Conservation (phyloP, 2,329 filamentous ascomycete species). For the Raffaelea arxii region DNA sequence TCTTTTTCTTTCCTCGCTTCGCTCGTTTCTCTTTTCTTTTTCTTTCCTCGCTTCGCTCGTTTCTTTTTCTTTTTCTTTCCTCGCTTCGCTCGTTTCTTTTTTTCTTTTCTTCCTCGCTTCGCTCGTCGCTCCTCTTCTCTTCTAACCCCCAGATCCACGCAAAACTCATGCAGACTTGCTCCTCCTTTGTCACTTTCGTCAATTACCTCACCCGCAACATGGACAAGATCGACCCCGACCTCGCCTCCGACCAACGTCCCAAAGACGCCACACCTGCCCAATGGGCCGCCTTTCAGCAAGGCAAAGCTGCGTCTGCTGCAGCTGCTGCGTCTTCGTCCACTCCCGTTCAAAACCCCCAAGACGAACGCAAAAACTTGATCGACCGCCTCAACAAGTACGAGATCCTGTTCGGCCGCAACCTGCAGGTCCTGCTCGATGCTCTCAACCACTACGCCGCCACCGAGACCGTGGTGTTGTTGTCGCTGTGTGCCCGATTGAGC, state of each 20-base stretch:
- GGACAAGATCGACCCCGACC: slow-evolving; percentile 71
- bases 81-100: background rate
- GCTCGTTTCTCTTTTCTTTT: too few relatives aligned
- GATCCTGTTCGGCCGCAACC: slow-evolving; percentile 79
- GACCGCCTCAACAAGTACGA: slow-evolving; percentile 90
- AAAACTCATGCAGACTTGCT: slow-evolving; percentile 93
- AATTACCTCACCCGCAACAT: slow-evolving; percentile 78
- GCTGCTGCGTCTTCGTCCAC: too few relatives aligned
- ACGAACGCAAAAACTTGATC: slow-evolving; percentile 43
- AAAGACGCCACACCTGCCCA: slow-evolving; percentile 50
- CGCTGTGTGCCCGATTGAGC: slow-evolving; percentile 73
- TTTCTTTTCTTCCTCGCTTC: background rate
- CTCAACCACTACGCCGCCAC: slow-evolving; percentile 96
- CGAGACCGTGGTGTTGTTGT: slow-evolving; percentile 88
- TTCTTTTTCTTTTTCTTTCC: too few relatives aligned
- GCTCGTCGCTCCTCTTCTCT: background rate
- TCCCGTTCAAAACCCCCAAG: slow-evolving; percentile 25
- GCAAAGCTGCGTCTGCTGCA: slow-evolving; percentile 25
- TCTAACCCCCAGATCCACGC: slow-evolving; percentile 69
- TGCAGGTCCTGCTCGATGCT: slow-evolving; percentile 89
- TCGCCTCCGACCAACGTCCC: slow-evolving; percentile 49
- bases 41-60: background rate
- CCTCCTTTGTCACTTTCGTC: slow-evolving; percentile 85
- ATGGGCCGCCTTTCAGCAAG: slow-evolving; percentile 46
- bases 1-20: background rate